Conservation (phyloP, 371 early-diverging fungal genomes). For the Mortierella sp. region DNA sequence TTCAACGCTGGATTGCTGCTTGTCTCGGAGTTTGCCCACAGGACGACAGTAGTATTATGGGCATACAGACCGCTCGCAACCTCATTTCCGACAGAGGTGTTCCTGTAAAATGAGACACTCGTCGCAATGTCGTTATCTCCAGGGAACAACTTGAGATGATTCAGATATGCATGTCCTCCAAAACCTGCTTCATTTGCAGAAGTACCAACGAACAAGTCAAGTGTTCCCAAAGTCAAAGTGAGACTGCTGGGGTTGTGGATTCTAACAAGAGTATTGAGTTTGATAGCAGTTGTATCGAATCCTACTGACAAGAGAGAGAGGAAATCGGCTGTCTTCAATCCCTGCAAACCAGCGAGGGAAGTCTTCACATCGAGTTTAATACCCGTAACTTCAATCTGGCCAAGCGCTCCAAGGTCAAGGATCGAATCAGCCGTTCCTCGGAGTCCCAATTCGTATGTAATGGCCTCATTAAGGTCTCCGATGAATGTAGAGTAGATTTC, state of each 20-base stretch:
- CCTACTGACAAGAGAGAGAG: neutral
- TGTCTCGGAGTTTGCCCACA: neutral
- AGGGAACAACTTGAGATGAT: neutral
- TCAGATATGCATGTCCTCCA: neutral
- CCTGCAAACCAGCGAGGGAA: slow-evolving; percentile 25
- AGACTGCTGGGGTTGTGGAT: slow-evolving; percentile 39
- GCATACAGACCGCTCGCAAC: neutral
- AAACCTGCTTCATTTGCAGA: neutral
- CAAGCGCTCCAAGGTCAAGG: slow-evolving; percentile 29
- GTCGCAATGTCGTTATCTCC: neutral
- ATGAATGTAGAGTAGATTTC: slow-evolving; percentile 17
- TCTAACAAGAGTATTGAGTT: slow-evolving; percentile 2
- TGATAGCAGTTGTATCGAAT: neutral
- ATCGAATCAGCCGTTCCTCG: slow-evolving; percentile 27
- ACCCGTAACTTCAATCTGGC: slow-evolving; percentile 28
- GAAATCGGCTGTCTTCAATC: slow-evolving; percentile 9
- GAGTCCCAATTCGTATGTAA: slow-evolving; percentile 26
- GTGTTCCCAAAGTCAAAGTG: slow-evolving; percentile 12
- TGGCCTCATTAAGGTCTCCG: slow-evolving; percentile 10
- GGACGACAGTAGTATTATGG: neutral
- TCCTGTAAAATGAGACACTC: neutral
- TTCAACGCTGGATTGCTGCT: slow-evolving; percentile 24
- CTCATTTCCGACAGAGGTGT: neutral
- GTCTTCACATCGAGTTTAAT: slow-evolving; percentile 33
- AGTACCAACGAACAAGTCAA: neutral